Percentiles rank a stretch among this genome's conserved stretches.
Evolutionary conservation across 495 filamentous ascomycete genomes (phyloP).

Genomic region (Neurospora sp.): DNA sequence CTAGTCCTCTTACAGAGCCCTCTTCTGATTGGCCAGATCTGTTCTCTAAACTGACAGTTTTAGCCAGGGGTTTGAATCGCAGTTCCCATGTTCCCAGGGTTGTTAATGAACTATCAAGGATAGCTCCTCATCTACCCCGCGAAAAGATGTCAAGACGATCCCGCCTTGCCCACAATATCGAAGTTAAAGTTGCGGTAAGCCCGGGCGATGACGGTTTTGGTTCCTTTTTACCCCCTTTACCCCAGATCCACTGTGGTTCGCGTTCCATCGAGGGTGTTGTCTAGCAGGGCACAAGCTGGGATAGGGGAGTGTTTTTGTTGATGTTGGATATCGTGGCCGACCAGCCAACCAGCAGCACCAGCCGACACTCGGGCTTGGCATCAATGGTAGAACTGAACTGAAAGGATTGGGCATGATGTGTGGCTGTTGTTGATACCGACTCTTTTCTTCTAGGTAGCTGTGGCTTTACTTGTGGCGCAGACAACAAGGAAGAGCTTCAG

Average conservation of each 20-base stretch:
- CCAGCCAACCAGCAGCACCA: background rate
- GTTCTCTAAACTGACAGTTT: no score
- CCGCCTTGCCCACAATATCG: background rate
- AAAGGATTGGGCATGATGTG: background rate
- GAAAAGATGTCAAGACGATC: background rate
- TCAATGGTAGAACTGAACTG: background rate
- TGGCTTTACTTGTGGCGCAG: background rate
- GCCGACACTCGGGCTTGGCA: background rate
- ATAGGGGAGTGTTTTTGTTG: background rate
- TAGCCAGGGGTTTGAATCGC: background rate
- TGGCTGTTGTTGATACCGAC: background rate
- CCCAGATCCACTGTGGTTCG: background rate
- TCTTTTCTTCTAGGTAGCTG: background rate
- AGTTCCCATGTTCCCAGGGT: background rate
- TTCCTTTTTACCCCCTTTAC: background rate
- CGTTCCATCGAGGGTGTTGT: background rate
- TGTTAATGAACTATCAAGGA: background rate
- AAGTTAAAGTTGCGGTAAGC: background rate
- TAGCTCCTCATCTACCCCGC: background rate
- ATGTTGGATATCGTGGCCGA: background rate
- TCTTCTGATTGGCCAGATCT: no score
- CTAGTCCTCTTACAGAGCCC: no score
- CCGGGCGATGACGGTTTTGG: background rate
- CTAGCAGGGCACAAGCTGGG: background rate
- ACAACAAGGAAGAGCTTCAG: background rate